Conservation (phyloP, 192 early-diverging fungal genomes). For the Chytriomyces sp. region DNA sequence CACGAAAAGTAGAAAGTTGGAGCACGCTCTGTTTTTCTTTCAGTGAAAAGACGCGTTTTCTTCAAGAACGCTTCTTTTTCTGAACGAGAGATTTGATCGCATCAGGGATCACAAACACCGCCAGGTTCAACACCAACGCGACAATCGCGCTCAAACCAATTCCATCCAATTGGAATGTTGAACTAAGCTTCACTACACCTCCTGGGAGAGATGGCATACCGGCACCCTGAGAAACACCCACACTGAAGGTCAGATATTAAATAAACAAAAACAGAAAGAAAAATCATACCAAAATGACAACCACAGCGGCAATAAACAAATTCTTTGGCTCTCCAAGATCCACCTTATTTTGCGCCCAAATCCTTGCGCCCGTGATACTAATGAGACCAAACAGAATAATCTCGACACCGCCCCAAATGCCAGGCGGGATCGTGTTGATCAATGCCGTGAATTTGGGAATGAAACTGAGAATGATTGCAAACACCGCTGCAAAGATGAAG, state of each 20-base stretch:
- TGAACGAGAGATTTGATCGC: neutral
- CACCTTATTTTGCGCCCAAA: slow-evolving; percentile 61
- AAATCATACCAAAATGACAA: slow-evolving; percentile 44
- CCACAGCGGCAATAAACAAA: slow-evolving; percentile 57
- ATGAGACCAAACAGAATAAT: slow-evolving; percentile 63
- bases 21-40: too few species aligned
- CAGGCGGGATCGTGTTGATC: slow-evolving; percentile 57
- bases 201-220: slow-evolving; percentile 51
- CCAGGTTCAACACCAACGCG: slow-evolving; percentile 42
- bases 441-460: slow-evolving; percentile 65
- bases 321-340: slow-evolving; percentile 59
- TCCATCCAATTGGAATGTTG: slow-evolving; percentile 54
- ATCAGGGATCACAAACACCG: neutral
- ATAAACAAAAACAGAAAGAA: neutral
- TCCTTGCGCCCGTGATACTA: slow-evolving; percentile 59
- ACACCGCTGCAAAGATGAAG: slow-evolving; percentile 58
- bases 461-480: slow-evolving; percentile 62
- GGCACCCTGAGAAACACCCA: slow-evolving; percentile 30
- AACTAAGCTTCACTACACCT: slow-evolving; percentile 31
- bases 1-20: too few species aligned
- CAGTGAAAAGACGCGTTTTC: too few species aligned
- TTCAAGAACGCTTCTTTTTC: neutral
- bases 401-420: slow-evolving; percentile 61
- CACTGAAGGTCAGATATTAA: neutral
- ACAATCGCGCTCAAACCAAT: slow-evolving; percentile 52